Evolutionary conservation across 2,329 filamentous ascomycete species (phyloP).

Genomic region (Aureobasidium namibiae): DNA sequence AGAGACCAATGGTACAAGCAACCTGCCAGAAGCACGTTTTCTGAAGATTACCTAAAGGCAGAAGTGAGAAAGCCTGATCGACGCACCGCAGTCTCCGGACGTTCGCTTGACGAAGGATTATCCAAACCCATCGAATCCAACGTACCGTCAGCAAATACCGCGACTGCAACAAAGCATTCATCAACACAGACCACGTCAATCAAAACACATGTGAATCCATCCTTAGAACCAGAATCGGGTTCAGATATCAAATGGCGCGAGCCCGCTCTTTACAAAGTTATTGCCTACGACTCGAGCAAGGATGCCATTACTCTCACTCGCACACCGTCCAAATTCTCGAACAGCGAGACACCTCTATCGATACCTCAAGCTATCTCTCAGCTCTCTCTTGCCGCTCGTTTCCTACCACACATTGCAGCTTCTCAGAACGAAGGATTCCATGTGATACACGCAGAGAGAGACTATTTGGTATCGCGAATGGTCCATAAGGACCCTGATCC

Average conservation of each 20-base stretch:
- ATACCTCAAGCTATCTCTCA: slow-evolving; percentile 53
- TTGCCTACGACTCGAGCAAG: slow-evolving; percentile 56
- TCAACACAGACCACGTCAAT: background rate
- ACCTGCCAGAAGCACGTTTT: slow-evolving; percentile 14
- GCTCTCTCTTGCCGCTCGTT: slow-evolving; percentile 55
- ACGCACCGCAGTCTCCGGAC: background rate
- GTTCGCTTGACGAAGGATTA: background rate
- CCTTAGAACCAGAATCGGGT: background rate
- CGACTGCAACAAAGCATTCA: background rate
- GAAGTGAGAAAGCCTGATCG: slow-evolving; percentile 5
- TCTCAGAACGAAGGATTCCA: slow-evolving; percentile 57
- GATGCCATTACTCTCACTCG: slow-evolving; percentile 52
- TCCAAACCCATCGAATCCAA: background rate
- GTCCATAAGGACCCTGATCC: slow-evolving; percentile 29
- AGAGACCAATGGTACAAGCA: slow-evolving; percentile 32
- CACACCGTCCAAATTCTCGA: slow-evolving; percentile 45
- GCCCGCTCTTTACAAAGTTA: slow-evolving; percentile 50
- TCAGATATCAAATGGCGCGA: slow-evolving; percentile 22
- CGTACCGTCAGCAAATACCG: background rate
- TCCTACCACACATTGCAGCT: slow-evolving; percentile 54
- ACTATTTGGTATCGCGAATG: slow-evolving; percentile 61
- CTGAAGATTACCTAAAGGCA: slow-evolving; percentile 16
- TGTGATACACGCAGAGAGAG: slow-evolving; percentile 53
- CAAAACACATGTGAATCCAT: background rate
- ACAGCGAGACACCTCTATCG: slow-evolving; percentile 43